Base-by-base conservation (phyloP, 2,329 filamentous ascomycete species). In the Leptographium radiaticola region DNA sequence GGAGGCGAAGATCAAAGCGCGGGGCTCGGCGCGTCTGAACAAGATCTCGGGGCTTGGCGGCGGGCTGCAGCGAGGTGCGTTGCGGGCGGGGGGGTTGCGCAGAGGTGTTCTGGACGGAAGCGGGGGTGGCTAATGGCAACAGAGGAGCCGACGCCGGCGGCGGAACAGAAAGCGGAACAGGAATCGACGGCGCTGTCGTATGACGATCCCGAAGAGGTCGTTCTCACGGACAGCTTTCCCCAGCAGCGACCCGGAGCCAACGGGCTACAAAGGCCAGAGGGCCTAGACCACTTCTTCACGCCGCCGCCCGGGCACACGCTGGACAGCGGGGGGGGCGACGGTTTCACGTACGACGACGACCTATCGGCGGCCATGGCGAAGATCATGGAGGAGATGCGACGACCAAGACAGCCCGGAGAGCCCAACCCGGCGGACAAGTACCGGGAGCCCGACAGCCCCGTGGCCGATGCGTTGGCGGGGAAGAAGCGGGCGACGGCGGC, bases 181-280 rank as follows among this genome's bases (percentile, higher is more conserved):
- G 15, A 50, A 25, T 34, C 53, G 11, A 6, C 45, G 8, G 59
- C 66, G 12, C 18, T 33, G n/a, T 53, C 66, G 33, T 69, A 76
- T 61, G 80, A 75, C 54, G 84, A 87, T 62, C 86, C 86, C 7
- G 85, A 83, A 6, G 87, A 89, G 66, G 77, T 88, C 58, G 86
- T 90, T 65, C 89, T 91, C 60, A 87, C 84, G n/a, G 70, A 84
- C 59, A 84, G 87, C 68, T 83, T 76, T 67, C 86, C 85, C 67
- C 68, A 75, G 72, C 81, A 84, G 74, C 25, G 25, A 25, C 25
- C 25, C 5, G 25, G 25, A 5, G 25, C 25, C 25, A 2, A 25
- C 25, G 25, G 25, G 25, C 25, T 5, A 25, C 25, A 2, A 25
- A 5, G 25, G 25, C 25, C 25, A 25, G 25, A 25, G 25, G 5